Base-by-base conservation (phyloP, 1,284 basidiomycete species). In the Papiliotrema terrestris region DNA sequence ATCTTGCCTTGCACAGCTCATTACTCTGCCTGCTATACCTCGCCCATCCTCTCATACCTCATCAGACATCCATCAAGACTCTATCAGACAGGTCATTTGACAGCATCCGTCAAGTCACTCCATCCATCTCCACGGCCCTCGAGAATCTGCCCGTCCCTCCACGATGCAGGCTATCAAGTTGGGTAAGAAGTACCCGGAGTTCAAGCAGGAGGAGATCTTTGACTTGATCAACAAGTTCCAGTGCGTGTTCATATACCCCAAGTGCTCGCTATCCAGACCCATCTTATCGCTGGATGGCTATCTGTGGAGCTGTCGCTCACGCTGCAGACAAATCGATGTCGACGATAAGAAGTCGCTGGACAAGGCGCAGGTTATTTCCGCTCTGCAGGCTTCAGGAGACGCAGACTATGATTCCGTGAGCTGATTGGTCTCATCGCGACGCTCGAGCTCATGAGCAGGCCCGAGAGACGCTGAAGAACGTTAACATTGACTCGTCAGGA, bases 401-500 rank as follows among this genome's bases (percentile, higher is more conserved):
- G 80, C 79, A 35, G 89, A 89, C n/a, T 96, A 96, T 69, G 93
- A 97, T 79, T 82, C 85, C 54, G 92, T 87, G 6, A 81, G 89
- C 61, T 36, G 5, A 13, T 36, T 26, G 15, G 22, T 52, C 29
- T 17, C 25, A 19, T 36, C 26, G 20, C 4, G 8, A n/a, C 26
- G 36, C 19, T 37, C 37, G 58, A 61, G 61, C 20, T 73, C 66
- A 45, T 29, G 59, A n/a, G 29, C 37, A 77, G 73, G 76, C 74
- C 25, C 68, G 82, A 61, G 82, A 83, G 76, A 97, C 94, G 0
- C 81, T 99, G 73, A 99, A 99, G 80, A 84, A 88, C 63, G 94
- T 98, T 71, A 88, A 87, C 62, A 84, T 98, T 43, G 95, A 98
- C 72, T 87, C 95, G 8, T 91, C 88, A 66, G 96, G 96, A 37